Base-by-base conservation (phyloP, 108 stramenopile species). In the Asterionellopsis glacialis region DNA sequence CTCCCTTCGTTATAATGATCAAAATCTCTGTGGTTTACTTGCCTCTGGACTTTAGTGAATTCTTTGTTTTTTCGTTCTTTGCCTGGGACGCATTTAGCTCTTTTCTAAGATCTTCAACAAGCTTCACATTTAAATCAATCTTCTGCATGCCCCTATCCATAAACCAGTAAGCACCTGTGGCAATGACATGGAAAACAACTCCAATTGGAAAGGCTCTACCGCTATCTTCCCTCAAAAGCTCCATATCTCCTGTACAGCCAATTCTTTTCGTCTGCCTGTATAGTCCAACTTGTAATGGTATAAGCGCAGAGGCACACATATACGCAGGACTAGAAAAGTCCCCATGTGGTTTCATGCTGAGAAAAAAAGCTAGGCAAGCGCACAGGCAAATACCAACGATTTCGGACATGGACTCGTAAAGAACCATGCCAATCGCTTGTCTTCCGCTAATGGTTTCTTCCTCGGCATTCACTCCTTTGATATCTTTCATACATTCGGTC, bases 111-210 rank as follows among this genome's bases (percentile, higher is more conserved):
- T 25, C 56, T 41, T 57, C 39, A 7, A 14, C 56, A 57, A 40
- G 23, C 14, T 57, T 57, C 10, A 19, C 56, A 11, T 57, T 28
- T 18, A 39, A 11, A 57, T 57, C 28, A 9, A 16, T 40, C n/a
- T 33, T 57, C 15, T 11, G 1, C 48, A 51, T 63, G 4, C 44
- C 43, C 5, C 21, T 18, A 10, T 60, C 18, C 61, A 63, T 63
- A 28, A 63, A 63, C 61, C 48, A 51, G 18, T 18, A 63, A 14
- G 33, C 27, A 24, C 4, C 38, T n/a, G 61, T 63, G 11, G 51
- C 48, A 39, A 63, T 51, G 16, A 33, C 19, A 52, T 63, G 61
- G 27, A 49, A 63, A 2, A 63, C 27, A 13, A 63, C 26, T 19
- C 50, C 22, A 16, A 63, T 28, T 1, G 61, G 61, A 41, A 63